Conservation (phyloP, 305 asterid genomes). For the Petunia hybrid region DNA sequence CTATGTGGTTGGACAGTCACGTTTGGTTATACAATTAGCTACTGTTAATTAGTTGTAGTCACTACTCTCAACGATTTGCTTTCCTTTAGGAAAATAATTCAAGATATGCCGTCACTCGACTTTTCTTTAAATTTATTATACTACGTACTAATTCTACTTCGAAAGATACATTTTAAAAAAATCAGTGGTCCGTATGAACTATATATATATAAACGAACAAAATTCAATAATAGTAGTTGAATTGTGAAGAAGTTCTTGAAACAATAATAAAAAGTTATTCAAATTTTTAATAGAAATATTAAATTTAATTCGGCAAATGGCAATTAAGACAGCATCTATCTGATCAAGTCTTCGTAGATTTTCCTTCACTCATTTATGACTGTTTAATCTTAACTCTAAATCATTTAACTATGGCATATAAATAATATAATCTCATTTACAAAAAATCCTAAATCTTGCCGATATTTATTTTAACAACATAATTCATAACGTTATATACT, state of each 20-base stretch:
- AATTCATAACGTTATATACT: too few relatives aligned
- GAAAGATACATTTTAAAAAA: not conserved
- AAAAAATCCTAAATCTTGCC: too few relatives aligned
- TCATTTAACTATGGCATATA: not conserved
- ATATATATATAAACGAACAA: not conserved
- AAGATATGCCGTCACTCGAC: not conserved
- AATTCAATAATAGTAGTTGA: not conserved
- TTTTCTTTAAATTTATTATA: not conserved
- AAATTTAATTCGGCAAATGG: slow-evolving; percentile 17
- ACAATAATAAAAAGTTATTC: not conserved
- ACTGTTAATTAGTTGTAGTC: too few relatives aligned
- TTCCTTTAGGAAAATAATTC: not conserved
- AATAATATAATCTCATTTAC: too few relatives aligned
- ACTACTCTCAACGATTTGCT: too few relatives aligned
- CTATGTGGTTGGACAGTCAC: not conserved
- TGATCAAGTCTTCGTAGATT: not conserved
- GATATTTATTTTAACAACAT: too few relatives aligned
- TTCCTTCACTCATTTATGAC: not conserved
- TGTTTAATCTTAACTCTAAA: not conserved
- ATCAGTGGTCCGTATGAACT: not conserved
- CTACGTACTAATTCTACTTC: not conserved
- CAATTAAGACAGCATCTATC: not conserved
- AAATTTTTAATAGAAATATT: not conserved
- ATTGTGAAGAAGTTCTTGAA: not conserved
- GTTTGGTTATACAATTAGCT: not conserved